phyloP scores from a whole-genome alignment of 164 flowering plant species.

The Vitis riparia region DNA sequence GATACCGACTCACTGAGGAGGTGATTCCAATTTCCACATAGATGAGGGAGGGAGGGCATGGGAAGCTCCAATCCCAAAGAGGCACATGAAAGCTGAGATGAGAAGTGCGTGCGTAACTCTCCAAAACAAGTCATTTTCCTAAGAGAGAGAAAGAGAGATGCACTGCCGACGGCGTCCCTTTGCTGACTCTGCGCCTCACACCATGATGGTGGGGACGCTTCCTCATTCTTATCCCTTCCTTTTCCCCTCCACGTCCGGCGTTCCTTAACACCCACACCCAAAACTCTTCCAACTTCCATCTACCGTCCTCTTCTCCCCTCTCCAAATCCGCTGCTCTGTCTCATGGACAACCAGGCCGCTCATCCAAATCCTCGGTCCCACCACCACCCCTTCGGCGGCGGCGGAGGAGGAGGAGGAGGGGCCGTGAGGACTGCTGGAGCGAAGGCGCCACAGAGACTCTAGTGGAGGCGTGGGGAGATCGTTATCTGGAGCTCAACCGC shows the following conservation, averaged over 20 bases:
- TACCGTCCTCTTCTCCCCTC: not conserved
- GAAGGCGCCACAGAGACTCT: constrained; percentile 62
- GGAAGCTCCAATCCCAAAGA: too few species aligned
- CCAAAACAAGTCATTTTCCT: not conserved
- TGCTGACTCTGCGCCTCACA: constrained; percentile 1
- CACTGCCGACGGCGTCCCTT: not conserved
- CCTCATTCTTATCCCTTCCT: too few species aligned
- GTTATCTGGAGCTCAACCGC: constrained; percentile 56
- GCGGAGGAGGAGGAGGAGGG: constrained; percentile 18
- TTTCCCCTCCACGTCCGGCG: constrained; percentile 19
- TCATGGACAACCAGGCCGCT: constrained; percentile 23
- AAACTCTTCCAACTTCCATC: too few species aligned
- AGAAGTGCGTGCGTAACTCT: too few species aligned
- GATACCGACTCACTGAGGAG: too few species aligned
- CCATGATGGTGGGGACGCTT: not conserved
- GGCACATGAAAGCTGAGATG: too few species aligned
- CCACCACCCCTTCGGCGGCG: constrained; percentile 12
- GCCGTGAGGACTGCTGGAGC: constrained; percentile 81
- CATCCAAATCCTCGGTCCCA: constrained; percentile 7
- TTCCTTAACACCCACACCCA: constrained; percentile 15
- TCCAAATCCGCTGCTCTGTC: not conserved
- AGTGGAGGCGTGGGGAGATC: constrained; percentile 80
- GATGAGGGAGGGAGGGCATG: too few species aligned
- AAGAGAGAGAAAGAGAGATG: not conserved
- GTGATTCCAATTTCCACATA: too few species aligned